These are phyloP conservation scores for Corymbia calophylla DNA, from an alignment of 441 rosid species.

Conservation along the genomic window DNA sequence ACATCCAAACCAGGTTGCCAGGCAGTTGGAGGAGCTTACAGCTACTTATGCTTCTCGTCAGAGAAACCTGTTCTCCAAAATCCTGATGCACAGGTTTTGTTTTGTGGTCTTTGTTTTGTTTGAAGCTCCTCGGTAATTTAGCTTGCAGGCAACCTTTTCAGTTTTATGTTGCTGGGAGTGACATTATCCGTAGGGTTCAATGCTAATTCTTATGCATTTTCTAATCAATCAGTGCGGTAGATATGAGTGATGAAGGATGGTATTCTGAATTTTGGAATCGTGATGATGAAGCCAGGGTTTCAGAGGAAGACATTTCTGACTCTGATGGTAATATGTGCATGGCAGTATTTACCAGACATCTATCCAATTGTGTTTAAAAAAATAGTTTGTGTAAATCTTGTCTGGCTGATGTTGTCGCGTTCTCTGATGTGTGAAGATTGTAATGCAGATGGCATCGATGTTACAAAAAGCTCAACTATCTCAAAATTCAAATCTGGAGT, in stretches of 20 bases:
- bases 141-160: background rate
- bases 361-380: background rate
- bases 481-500: conserved; percentile 48
- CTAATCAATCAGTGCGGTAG: conserved; percentile 35
- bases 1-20: conserved; percentile 59
- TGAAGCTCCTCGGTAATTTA: background rate
- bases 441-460: conserved; percentile 44
- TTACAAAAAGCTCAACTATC: conserved; percentile 30
- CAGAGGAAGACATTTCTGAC: conserved; percentile 92
- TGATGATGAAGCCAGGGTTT: conserved; percentile 62
- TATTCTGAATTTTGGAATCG: conserved; percentile 93
- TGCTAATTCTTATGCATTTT: conserved; percentile 6
- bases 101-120: background rate
- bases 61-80: conserved; percentile 46
- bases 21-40: conserved; percentile 58
- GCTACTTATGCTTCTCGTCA: conserved; percentile 29
- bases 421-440: background rate
- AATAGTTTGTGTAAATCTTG: background rate
- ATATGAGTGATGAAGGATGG: conserved; percentile 28
- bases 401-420: background rate
- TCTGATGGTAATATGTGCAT: conserved; percentile 42
- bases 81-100: conserved; percentile 56
- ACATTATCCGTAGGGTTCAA: background rate
- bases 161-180: background rate
- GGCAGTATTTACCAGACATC: background rate